Evolutionary conservation across 805 yeast genomes (phyloP).

Genomic region (baker's yeast (Saccharomyces cerevisiae)): DNA sequence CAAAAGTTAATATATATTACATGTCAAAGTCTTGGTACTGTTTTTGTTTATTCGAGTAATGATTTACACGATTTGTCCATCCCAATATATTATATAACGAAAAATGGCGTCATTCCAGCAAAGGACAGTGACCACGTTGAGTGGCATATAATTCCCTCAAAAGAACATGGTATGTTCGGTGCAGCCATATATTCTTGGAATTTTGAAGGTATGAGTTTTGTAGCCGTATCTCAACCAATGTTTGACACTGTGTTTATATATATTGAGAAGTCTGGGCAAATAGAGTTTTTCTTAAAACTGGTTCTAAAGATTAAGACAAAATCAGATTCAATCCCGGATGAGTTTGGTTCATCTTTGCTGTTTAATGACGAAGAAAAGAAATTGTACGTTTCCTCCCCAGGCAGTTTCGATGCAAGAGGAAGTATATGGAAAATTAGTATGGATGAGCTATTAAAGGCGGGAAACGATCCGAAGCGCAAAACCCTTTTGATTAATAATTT

Average conservation of each 20-base stretch:
- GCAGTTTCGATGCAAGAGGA: conserved; percentile 31
- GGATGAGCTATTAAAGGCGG: conserved; percentile 7
- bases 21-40: conserved; percentile 16
- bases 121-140: conserved; percentile 7
- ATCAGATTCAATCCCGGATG: conserved; percentile 18
- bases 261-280: conserved; percentile 9
- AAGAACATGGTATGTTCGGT: conserved; percentile 22
- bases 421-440: conserved; percentile 38
- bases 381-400: conserved; percentile 38
- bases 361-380: conserved; percentile 9
- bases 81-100: conserved; percentile 12
- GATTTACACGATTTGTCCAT: conserved; percentile 7
- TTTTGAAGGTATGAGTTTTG: conserved; percentile 5
- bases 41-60: conserved; percentile 9
- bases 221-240: conserved; percentile 20
- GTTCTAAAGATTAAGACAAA: conserved; percentile 7
- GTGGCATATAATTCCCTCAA: conserved; percentile 8
- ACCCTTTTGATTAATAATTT: conserved; percentile 3
- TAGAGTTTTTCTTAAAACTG: conserved; percentile 6
- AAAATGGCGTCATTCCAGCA: conserved; percentile 4
- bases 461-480: background rate
- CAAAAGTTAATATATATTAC: conserved; percentile 13
- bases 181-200: conserved; percentile 8
- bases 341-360: conserved; percentile 26
- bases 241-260: conserved; percentile 16